Evolutionary conservation across 1,284 basidiomycete genomes (phyloP), one percentile per base, ranked within the genome.

Genomic region (Rhodotorula sp.): DNA sequence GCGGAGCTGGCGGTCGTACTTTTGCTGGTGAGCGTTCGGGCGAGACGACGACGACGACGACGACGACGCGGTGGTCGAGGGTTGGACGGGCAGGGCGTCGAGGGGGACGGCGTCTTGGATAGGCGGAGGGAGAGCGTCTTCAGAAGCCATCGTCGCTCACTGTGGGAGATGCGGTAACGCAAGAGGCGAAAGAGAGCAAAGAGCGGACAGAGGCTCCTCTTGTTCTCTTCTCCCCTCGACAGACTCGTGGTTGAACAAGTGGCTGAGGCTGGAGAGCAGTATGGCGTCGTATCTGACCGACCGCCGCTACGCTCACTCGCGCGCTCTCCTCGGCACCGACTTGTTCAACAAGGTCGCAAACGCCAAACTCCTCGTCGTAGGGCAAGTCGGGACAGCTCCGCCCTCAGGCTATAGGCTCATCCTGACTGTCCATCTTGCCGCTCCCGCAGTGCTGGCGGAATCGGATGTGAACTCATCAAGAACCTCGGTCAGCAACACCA

Each of bases 391-490:
- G 23, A 56, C 10, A 6, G 34, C 34, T 34, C 34, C 34, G 8
- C 34, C 6, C 34, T 8, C 8, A 34, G 34, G 34, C 34, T 34
- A 34, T 31, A 16, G 31, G 18, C 2, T 3, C 15, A 58, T 31
- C 18, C 39, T 39, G 34, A 58, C 57, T 43, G 12, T 31, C 18
- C 54, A 16, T 2, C 26, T 12, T 3, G 18, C 21, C 16, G 14
- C 12, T 12, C 39, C 10, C 20, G 7, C 60, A 77, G 71, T 2
- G 71, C 76, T 12, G 73, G 76, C 15, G 76, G 74, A 0, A 99
- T 99, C 80, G 96, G 97, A 3, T 98, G 96, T 81, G 97, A 99
- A 84, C 87, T 99, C 21, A 82, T 99, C 77, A 99, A 99, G 84
- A 97, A 98, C 81, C 87, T 98, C 68, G 95, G 97, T 34, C 84